phyloP scores from a whole-genome alignment of 2,329 filamentous ascomycete genomes.

The Epicoccum sorghinum region DNA sequence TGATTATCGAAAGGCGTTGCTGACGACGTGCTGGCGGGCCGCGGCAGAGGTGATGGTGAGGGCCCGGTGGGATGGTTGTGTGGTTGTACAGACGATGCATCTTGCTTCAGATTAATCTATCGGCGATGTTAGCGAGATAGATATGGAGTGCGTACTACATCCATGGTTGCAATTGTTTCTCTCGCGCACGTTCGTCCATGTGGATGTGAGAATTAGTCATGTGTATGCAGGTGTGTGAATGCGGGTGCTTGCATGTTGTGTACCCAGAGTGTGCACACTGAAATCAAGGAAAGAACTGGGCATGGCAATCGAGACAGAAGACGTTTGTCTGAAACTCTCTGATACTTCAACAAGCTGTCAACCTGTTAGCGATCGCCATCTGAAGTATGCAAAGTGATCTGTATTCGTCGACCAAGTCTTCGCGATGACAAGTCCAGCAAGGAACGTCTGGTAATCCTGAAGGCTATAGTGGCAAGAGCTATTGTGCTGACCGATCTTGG shows the following conservation, averaged over 20 bases:
- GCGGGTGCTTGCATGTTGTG: slow-evolving; percentile 19
- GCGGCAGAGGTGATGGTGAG: neutral
- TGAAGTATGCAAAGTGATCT: neutral
- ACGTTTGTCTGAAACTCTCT: slow-evolving; percentile 4
- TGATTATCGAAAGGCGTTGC: neutral
- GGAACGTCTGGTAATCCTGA: neutral
- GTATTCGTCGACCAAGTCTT: neutral
- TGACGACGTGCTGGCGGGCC: neutral
- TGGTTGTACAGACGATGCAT: slow-evolving; percentile 9
- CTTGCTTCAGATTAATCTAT: slow-evolving; percentile 5
- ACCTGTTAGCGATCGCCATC: slow-evolving; percentile 8
- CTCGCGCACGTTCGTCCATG: slow-evolving; percentile 20
- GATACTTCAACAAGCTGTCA: slow-evolving; percentile 5
- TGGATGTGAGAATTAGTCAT: slow-evolving; percentile 15
- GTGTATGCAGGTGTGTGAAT: slow-evolving; percentile 18
- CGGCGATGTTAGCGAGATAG: slow-evolving; percentile 5
- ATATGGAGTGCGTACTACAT: slow-evolving; percentile 10
- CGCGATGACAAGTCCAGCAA: no score
- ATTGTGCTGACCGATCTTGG: neutral
- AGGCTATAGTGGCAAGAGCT: neutral
- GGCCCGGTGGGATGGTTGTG: neutral
- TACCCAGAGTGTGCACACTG: slow-evolving; percentile 20
- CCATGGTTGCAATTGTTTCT: neutral
- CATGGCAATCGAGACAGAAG: slow-evolving; percentile 3
- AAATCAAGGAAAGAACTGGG: slow-evolving; percentile 16